Evolutionary conservation across 306 rosid genomes (phyloP).

Genomic region (Lathyrus aphaca): DNA sequence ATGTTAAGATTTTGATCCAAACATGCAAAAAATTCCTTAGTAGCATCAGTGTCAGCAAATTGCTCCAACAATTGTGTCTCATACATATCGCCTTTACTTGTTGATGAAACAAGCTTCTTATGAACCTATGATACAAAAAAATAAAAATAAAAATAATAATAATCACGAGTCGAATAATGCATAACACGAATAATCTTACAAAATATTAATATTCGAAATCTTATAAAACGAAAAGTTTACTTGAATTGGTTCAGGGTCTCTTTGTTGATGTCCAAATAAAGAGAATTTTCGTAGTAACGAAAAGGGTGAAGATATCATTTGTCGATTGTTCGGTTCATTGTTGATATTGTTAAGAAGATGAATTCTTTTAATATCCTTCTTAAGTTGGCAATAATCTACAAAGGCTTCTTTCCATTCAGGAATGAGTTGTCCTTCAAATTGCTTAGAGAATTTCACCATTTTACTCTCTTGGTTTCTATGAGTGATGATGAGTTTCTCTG

Average conservation of each 20-base stretch:
- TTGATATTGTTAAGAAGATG: constrained; percentile 50
- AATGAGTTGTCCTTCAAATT: constrained; percentile 85
- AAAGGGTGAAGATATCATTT: constrained; percentile 48
- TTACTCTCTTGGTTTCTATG: constrained; percentile 36
- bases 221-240: constrained; percentile 47
- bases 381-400: constrained; percentile 89
- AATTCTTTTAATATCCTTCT: constrained; percentile 78
- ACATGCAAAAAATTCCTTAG: constrained; percentile 83
- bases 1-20: constrained; percentile 86
- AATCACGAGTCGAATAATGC: not conserved
- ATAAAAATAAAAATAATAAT: not conserved
- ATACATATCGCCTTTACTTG: constrained; percentile 77
- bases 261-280: constrained; percentile 62
- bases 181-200: not conserved
- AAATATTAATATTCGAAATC: not conserved
- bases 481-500: constrained; percentile 27
- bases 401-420: constrained; percentile 99
- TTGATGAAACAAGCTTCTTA: constrained; percentile 80
- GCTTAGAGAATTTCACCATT: constrained; percentile 96
- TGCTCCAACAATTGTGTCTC: constrained; percentile 90
- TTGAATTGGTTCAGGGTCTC: constrained; percentile 87
- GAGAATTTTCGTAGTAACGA: constrained; percentile 62
- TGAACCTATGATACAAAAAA: constrained; percentile 56
- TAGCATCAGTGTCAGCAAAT: constrained; percentile 76
- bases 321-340: constrained; percentile 36